phyloP scores from a whole-genome alignment of 768 basidiomycete species.

The Ramaria rubella region DNA sequence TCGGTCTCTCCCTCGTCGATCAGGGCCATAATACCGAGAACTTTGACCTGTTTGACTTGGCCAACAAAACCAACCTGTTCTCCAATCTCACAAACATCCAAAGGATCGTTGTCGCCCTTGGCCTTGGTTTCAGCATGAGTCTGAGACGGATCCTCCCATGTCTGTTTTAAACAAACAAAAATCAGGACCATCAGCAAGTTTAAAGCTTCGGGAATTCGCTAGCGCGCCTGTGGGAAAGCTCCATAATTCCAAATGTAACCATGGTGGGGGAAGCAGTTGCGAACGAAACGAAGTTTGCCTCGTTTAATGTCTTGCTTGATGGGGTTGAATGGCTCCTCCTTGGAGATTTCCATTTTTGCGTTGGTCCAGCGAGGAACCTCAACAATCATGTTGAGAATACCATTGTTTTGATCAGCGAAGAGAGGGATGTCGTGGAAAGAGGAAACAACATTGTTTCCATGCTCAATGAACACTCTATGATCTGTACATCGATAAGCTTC shows the following conservation, averaged over 20 bases:
- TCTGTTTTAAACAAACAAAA: constrained; percentile 40
- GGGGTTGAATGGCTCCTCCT: constrained; percentile 98
- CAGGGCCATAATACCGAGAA: constrained; percentile 99
- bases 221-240: constrained; percentile 88
- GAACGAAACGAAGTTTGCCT: constrained; percentile 91
- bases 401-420: constrained; percentile 91
- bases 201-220: neutral
- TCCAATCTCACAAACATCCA: constrained; percentile 99
- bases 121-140: constrained; percentile 97
- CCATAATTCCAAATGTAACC: constrained; percentile 99
- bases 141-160: constrained; percentile 92
- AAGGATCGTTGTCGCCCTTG: constrained; percentile 97
- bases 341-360: constrained; percentile 99
- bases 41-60: constrained; percentile 99
- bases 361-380: constrained; percentile 99
- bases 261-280: constrained; percentile 99
- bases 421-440: constrained; percentile 97
- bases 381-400: constrained; percentile 98
- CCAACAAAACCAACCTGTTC: constrained; percentile 96
- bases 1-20: constrained; percentile 99
- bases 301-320: constrained; percentile 99
- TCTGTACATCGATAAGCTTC: constrained; percentile 41
- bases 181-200: neutral
- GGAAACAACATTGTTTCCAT: constrained; percentile 76
- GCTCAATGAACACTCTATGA: constrained; percentile 92